Evolutionary conservation across 257 asterid species (phyloP).

Genomic region (Plantago major): DNA sequence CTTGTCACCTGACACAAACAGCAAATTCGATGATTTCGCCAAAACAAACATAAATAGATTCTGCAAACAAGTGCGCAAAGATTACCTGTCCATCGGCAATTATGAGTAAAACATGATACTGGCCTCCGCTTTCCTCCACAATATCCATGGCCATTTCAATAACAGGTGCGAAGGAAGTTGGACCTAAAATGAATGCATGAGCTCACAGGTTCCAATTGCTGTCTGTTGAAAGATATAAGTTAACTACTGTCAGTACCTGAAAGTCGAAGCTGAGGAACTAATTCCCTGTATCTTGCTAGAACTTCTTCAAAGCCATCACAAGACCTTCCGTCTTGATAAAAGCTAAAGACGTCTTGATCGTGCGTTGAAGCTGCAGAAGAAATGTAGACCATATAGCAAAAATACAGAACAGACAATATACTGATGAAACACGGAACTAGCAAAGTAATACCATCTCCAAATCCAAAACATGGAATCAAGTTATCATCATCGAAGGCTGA

Average conservation of each 20-base stretch:
- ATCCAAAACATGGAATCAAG: slow-evolving; percentile 43
- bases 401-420: no score
- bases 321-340: slow-evolving; percentile 35
- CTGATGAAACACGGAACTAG: background rate
- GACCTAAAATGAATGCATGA: slow-evolving; percentile 22
- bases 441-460: slow-evolving; percentile 35
- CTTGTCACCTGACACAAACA: slow-evolving; percentile 46
- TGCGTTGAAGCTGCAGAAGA: slow-evolving; percentile 37
- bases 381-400: background rate
- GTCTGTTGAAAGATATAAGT: no score
- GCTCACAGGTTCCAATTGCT: background rate
- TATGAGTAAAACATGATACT: slow-evolving; percentile 52
- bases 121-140: slow-evolving; percentile 48
- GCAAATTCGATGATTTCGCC: no score
- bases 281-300: slow-evolving; percentile 30
- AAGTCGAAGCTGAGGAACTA: slow-evolving; percentile 39
- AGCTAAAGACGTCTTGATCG: slow-evolving; percentile 39
- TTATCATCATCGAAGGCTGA: slow-evolving; percentile 49
- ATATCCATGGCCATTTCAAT: slow-evolving; percentile 50
- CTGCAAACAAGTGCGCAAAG: background rate
- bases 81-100: slow-evolving; percentile 56
- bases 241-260: slow-evolving; percentile 21
- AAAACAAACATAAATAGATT: no score
- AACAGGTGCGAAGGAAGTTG: slow-evolving; percentile 51
- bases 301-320: slow-evolving; percentile 48